Evolutionary conservation across 768 basidiomycete genomes (phyloP), one percentile per base, ranked within the genome.

Genomic region (Xerocomus brunneocitrinus): DNA sequence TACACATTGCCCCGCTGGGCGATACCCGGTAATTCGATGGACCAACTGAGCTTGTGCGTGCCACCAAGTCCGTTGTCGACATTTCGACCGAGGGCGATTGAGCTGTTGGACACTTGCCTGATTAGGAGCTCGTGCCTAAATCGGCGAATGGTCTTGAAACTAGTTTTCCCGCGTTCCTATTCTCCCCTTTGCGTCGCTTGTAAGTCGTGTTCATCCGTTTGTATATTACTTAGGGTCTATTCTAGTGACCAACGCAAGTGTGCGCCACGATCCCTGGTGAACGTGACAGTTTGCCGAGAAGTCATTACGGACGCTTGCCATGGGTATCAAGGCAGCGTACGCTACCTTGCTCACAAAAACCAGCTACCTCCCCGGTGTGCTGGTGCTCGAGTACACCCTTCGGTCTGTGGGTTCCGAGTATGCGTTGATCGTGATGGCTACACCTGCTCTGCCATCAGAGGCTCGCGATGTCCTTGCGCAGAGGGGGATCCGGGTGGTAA

Each of bases 351-450:
- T 95, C 61, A 93, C 93, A 38, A 83, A 81, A 57, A 67, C 72
- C 14, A 69, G 67, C 43, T 86, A 87, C 64, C 71, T 86, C 27
- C 70, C 78, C 52, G 84, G 82, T 9, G 70, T 80, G 30, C 69
- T 88, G 30, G 78, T 83, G 4, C 65, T 87, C 7, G 70, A 84
- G 49, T 68, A 76, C 22, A 76, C 77, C 31, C 74, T 87, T 32
- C 71, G 75, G 28, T 67, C 74, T 12, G 80, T 82, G 32, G 68
- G 75, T 14, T 83, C 85, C 14, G 74, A 74, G 55, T 92, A 91
- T 68, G 83, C 88, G n/a, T 75, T 94, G 16, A 75, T 92, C 41
- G 87, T 86, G 35, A 88, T 93, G 83, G 79, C 80, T 35, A 89
- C 90, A 0, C 73, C 82, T 5, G 64, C 73, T 2, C 65, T 93